These are phyloP conservation scores for Candida ovalis DNA, from an alignment of 805 yeast genomes.

Conservation along the genomic window DNA sequence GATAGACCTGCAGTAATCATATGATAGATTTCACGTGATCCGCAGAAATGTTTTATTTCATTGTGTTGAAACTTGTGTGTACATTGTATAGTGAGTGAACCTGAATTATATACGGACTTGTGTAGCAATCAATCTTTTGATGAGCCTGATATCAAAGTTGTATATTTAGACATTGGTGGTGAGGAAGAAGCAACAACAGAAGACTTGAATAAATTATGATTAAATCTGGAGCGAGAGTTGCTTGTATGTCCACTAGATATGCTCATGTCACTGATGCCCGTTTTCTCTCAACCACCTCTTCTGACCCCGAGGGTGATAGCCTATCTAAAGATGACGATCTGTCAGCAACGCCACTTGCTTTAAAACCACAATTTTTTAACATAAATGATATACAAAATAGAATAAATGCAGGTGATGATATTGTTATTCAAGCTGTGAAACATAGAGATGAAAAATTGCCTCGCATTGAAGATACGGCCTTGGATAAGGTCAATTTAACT, in stretches of 20 bases:
- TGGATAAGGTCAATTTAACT: constrained; percentile 8
- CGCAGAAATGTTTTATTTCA: no score
- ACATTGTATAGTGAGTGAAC: no score
- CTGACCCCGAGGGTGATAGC: neutral
- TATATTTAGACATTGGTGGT: no score
- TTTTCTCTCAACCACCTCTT: neutral
- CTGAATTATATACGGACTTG: no score
- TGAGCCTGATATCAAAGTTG: no score
- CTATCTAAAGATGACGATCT: neutral
- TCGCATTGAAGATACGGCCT: neutral
- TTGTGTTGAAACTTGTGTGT: no score
- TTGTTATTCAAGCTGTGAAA: neutral
- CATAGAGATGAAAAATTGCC: neutral
- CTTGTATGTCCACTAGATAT: neutral
- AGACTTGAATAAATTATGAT: neutral
- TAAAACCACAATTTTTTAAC: constrained; percentile 1
- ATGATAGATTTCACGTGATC: constrained; percentile 2
- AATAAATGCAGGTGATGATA: neutral
- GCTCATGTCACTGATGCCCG: neutral
- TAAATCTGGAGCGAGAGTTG: neutral
- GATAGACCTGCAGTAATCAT: constrained; percentile 39
- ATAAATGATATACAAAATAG: neutral
- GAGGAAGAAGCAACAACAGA: no score
- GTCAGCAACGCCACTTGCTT: neutral
- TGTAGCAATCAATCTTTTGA: no score